A percentile compares a stretch with the other conserved stretches of the same genome.
Conservation (phyloP, 257 asterid genomes). For the Ajuga chamaepitys region DNA sequence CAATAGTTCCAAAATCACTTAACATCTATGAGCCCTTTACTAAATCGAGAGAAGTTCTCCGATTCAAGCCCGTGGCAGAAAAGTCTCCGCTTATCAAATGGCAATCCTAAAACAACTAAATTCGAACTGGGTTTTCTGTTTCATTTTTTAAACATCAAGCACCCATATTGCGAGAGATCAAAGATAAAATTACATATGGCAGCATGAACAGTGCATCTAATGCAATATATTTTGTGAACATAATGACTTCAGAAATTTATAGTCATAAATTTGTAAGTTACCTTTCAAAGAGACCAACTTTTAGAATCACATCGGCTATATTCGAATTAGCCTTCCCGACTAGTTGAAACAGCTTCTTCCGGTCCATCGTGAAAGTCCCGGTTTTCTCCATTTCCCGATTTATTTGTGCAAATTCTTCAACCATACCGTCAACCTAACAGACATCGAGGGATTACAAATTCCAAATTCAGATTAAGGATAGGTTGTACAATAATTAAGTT, state of each 20-base stretch:
- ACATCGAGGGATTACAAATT: not conserved
- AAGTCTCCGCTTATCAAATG: not conserved
- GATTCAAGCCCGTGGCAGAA: not conserved
- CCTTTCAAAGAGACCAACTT: conserved; percentile 95
- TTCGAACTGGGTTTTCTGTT: not conserved
- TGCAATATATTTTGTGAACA: not conserved
- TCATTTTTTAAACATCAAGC: not conserved
- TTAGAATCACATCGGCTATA: conserved; percentile 86
- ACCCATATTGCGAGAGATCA: not conserved
- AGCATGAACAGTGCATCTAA: not conserved
- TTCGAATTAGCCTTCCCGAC: conserved; percentile 98
- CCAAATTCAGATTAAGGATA: not conserved
- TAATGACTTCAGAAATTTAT: not conserved
- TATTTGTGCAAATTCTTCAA: conserved; percentile 84
- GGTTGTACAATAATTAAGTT: not conserved
- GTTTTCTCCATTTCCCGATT: conserved; percentile 91
- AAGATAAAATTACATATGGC: not conserved
- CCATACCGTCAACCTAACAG: conserved; percentile 89
- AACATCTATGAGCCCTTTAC: not conserved
- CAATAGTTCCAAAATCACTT: not conserved
- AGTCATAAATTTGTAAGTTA: conserved; percentile 11
- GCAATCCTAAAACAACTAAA: not conserved
- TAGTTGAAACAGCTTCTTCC: conserved; percentile 90
- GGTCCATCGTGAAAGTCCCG: conserved; percentile 86
- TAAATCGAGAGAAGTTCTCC: not conserved